Conservation (phyloP, 768 basidiomycete genomes). For the Pholiota microspora region DNA sequence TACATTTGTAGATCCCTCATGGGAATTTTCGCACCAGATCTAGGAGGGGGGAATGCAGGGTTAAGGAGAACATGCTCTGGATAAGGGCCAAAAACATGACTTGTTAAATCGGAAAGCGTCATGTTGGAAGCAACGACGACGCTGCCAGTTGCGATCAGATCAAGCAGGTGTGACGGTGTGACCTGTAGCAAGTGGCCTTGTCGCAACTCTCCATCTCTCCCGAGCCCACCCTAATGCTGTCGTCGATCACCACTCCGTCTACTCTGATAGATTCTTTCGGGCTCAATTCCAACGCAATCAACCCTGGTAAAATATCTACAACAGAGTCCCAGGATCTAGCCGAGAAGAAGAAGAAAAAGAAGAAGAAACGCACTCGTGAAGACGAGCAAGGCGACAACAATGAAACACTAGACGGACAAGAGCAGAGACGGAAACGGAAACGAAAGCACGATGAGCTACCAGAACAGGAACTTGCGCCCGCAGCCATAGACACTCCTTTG, state of each 20-base stretch:
- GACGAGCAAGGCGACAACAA: constrained; percentile 19
- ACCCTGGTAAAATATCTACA: constrained; percentile 11
- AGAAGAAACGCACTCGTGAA: constrained; percentile 35
- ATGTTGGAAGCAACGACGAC: neutral
- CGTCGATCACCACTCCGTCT: constrained; percentile 20
- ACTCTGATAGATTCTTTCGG: constrained; percentile 17
- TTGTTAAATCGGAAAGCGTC: neutral
- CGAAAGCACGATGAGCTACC: constrained; percentile 24
- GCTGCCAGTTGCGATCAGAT: neutral
- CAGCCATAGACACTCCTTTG: neutral
- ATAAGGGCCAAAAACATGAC: constrained; percentile 25
- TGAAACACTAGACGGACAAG: constrained; percentile 17
- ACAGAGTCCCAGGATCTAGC: constrained; percentile 9
- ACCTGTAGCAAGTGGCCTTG: constrained; percentile 4
- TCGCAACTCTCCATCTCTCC: constrained; percentile 14
- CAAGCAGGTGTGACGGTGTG: constrained; percentile 11
- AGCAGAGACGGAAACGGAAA: constrained; percentile 38
- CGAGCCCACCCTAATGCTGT: constrained; percentile 47
- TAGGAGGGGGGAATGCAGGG: constrained; percentile 16
- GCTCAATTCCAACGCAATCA: constrained; percentile 15
- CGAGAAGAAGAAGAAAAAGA: constrained; percentile 32
- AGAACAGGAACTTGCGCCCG: constrained; percentile 10
- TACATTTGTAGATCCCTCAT: constrained; percentile 20
- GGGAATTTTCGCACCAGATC: constrained; percentile 8
- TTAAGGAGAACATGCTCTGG: constrained; percentile 21